phyloP scores from a whole-genome alignment of 2,329 filamentous ascomycete genomes.

The Cladosporium velox region DNA sequence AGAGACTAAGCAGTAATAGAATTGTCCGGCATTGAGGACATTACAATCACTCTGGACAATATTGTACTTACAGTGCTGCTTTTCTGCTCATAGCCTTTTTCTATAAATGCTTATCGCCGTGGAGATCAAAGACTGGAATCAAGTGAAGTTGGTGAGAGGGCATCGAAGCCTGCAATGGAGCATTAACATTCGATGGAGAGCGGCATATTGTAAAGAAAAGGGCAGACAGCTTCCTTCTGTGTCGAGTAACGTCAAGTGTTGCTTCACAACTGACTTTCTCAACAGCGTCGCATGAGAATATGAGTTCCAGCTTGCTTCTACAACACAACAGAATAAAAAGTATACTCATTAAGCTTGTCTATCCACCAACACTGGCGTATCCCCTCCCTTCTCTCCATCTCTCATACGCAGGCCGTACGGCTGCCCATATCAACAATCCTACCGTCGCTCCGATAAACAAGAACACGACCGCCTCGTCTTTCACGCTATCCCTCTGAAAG shows the following conservation, averaged over 20 bases:
- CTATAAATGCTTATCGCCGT: no score
- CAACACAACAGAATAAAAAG: neutral
- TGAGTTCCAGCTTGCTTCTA: neutral
- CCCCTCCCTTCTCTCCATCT: conserved; percentile 43
- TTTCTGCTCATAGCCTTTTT: no score
- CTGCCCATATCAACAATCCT: conserved; percentile 62
- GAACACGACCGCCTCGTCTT: conserved; percentile 66
- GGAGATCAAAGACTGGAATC: no score
- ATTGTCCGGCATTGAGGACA: no score
- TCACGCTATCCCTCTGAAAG: conserved; percentile 68
- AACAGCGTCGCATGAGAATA: neutral
- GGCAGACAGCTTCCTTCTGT: neutral
- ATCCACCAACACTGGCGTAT: conserved; percentile 7
- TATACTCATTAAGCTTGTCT: neutral
- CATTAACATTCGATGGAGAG: neutral
- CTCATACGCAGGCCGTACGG: conserved; percentile 60
- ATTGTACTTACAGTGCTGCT: no score
- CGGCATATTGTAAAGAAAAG: neutral
- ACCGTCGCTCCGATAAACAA: conserved; percentile 66
- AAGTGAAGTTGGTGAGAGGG: no score
- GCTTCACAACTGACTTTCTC: neutral
- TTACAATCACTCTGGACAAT: no score
- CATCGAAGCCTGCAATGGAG: no score
- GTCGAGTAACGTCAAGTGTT: neutral
- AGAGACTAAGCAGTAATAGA: no score